Evolutionary conservation across 345 rosid species (phyloP).

Genomic region (Citrus unshiu): DNA sequence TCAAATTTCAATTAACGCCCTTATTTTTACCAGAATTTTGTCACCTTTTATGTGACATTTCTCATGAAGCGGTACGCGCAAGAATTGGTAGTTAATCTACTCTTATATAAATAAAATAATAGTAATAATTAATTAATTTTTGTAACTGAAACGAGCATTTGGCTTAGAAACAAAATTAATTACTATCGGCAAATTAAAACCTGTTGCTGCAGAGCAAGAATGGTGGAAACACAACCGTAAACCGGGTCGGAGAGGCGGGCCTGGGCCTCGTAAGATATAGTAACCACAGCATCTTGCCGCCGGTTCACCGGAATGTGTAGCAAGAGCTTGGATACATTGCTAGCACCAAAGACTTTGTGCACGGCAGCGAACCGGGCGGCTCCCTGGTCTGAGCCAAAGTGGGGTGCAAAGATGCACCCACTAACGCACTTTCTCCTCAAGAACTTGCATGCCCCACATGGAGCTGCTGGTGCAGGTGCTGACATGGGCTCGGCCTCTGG

Average conservation of each 20-base stretch:
- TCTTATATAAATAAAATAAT: too few species aligned
- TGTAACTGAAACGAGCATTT: neutral
- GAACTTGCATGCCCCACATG: conserved; percentile 98
- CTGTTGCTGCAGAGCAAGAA: conserved; percentile 94
- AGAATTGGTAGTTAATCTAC: too few species aligned
- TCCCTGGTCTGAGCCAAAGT: conserved; percentile 90
- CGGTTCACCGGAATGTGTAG: conserved; percentile 76
- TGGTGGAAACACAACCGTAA: conserved; percentile 90
- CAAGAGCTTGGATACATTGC: conserved; percentile 85
- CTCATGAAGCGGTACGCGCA: too few species aligned
- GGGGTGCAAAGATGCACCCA: conserved; percentile 94
- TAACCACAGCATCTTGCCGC: conserved; percentile 88
- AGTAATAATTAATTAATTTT: too few species aligned
- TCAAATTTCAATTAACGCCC: too few species aligned
- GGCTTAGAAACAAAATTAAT: neutral
- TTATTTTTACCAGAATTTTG: too few species aligned
- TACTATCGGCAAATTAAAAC: conserved; percentile 18
- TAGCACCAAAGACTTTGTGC: conserved; percentile 95
- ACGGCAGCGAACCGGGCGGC: conserved; percentile 95
- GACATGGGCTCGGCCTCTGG: neutral
- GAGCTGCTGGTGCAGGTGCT: conserved; percentile 37
- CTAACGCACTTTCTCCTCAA: conserved; percentile 86
- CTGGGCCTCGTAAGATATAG: conserved; percentile 91
- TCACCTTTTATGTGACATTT: too few species aligned
- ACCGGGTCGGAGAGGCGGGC: conserved; percentile 96